Conservation (phyloP, 2,329 filamentous ascomycete species). For the Aspergillus sp. region DNA sequence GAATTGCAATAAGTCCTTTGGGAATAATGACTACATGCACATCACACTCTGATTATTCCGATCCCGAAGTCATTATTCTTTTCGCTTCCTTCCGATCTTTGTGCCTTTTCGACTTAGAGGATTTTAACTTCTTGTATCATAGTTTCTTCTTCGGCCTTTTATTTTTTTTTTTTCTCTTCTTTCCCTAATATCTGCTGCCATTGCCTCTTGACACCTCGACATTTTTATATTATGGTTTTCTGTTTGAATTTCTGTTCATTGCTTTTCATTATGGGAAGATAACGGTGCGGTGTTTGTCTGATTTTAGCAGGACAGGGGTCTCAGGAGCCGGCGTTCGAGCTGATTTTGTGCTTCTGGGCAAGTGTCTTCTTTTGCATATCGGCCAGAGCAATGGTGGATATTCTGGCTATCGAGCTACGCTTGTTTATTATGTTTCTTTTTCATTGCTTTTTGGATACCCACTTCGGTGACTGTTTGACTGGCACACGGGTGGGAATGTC, state of each 20-base stretch:
- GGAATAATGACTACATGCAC: conserved; percentile 79
- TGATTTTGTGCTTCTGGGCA: conserved; percentile 13
- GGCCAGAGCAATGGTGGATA: conserved; percentile 12
- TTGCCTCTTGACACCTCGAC: conserved; percentile 11
- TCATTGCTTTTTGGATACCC: conserved; percentile 24
- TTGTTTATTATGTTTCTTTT: conserved; percentile 5
- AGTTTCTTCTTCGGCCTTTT: conserved; percentile 17
- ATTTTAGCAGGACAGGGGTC: conserved; percentile 25
- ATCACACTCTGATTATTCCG: conserved; percentile 36
- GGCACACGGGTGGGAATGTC: conserved; percentile 16
- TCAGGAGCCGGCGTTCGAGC: conserved; percentile 26
- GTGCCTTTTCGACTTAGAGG: background rate
- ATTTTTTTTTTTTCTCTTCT: conserved; percentile 6
- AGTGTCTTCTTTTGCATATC: conserved; percentile 16
- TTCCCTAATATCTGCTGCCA: conserved; percentile 7
- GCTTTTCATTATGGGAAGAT: conserved; percentile 19
- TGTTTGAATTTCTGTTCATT: conserved; percentile 5
- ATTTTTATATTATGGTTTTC: conserved; percentile 7
- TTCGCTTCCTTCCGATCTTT: conserved; percentile 6
- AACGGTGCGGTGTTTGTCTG: conserved; percentile 30
- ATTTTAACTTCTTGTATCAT: conserved; percentile 26
- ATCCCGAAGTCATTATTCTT: conserved; percentile 2
- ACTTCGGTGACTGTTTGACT: conserved; percentile 13
- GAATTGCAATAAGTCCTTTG: conserved; percentile 86
- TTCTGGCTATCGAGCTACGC: conserved; percentile 10